Conservation (phyloP, 495 filamentous ascomycete species). For the Hypomontagnella submonticulosa region DNA sequence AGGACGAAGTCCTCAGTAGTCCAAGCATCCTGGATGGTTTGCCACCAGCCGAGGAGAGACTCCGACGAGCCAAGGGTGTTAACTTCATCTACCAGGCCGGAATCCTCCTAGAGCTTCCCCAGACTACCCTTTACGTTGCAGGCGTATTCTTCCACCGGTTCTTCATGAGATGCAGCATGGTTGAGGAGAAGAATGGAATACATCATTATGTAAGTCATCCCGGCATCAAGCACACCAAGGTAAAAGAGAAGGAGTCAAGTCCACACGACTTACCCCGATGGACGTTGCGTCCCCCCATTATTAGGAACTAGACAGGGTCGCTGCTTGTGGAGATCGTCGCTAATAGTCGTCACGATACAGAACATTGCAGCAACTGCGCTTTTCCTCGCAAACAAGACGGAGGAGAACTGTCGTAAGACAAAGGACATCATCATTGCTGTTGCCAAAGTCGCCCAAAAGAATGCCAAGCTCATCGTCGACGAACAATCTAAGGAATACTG, state of each 20-base stretch:
- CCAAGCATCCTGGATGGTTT: slow-evolving; percentile 90
- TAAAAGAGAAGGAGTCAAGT: slow-evolving; percentile 4
- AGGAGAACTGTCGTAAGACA: slow-evolving; percentile 94
- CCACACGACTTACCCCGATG: slow-evolving; percentile 2
- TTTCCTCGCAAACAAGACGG: slow-evolving; percentile 95
- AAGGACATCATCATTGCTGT: slow-evolving; percentile 92
- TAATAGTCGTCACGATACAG: slow-evolving; percentile 48
- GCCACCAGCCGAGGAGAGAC: slow-evolving; percentile 75
- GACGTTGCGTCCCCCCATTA: background rate
- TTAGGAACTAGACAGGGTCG: slow-evolving; percentile 5
- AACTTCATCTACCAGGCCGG: slow-evolving; percentile 97
- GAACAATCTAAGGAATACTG: slow-evolving; percentile 97
- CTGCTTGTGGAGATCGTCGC: background rate
- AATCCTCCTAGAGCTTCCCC: slow-evolving; percentile 90
- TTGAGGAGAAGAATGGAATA: slow-evolving; percentile 72
- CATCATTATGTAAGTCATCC: slow-evolving; percentile 79
- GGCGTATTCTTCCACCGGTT: slow-evolving; percentile 94
- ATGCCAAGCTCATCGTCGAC: slow-evolving; percentile 84
- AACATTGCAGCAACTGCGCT: slow-evolving; percentile 87
- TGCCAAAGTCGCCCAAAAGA: slow-evolving; percentile 93
- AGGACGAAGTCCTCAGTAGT: slow-evolving; percentile 80
- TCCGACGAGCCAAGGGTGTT: slow-evolving; percentile 85
- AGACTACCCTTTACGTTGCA: slow-evolving; percentile 91
- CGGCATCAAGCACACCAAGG: background rate
- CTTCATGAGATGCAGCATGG: slow-evolving; percentile 87